phyloP scores from a whole-genome alignment of 202 grass and related monocot genomes.

The Elaeis oleifera region DNA sequence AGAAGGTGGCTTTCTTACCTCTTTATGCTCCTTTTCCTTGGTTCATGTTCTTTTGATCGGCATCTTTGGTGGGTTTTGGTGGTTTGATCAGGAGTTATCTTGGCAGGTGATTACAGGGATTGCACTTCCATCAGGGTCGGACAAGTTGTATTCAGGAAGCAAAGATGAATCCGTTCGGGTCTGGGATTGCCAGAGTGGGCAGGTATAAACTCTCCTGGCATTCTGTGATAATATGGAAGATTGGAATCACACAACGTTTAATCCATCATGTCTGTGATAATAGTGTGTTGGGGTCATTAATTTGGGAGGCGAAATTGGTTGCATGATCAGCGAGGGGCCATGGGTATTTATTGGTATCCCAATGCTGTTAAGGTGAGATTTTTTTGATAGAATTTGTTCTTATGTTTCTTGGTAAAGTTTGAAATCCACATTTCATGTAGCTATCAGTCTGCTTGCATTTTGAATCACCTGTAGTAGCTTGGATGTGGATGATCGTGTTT shows the following conservation, averaged over 20 bases:
- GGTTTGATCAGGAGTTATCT: not conserved
- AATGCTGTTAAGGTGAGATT: constrained; percentile 58
- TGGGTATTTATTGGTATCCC: constrained; percentile 80
- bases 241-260: constrained; percentile 22
- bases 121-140: constrained; percentile 58
- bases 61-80: not conserved
- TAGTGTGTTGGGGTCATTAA: constrained; percentile 57
- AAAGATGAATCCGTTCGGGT: constrained; percentile 80
- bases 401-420: not conserved
- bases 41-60: not conserved
- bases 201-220: constrained; percentile 46
- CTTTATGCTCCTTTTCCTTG: not conserved
- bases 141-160: constrained; percentile 87
- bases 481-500: constrained; percentile 9
- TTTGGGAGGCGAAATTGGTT: constrained; percentile 72
- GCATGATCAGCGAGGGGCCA: constrained; percentile 89
- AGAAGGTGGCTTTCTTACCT: constrained; percentile 39
- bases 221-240: constrained; percentile 21
- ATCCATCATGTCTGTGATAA: constrained; percentile 24
- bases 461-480: not conserved
- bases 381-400: constrained; percentile 16
- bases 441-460: too few species aligned
- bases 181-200: constrained; percentile 93
- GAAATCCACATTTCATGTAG: not conserved
- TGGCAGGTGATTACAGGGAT: constrained; percentile 78